Evolutionary conservation across 192 early-diverging fungal genomes (phyloP), one percentile per base, ranked within the genome.

Genomic region (Gryganskiella cystojenkinii): DNA sequence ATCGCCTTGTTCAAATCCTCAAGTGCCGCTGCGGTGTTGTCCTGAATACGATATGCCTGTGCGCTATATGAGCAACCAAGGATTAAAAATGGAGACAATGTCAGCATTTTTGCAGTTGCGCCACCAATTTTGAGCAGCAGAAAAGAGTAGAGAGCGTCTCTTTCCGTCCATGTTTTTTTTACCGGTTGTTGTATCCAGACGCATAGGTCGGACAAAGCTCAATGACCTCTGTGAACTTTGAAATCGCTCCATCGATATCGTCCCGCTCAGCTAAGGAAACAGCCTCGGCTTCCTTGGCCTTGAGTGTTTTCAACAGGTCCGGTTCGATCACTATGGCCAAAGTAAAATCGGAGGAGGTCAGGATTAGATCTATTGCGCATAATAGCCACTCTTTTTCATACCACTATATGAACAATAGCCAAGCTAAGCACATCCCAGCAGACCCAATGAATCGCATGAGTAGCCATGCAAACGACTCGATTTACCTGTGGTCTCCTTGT

Each of bases 111-210:
- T 40, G 5, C 13, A 13, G 37, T 40, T 5, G 37, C 37, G 13
- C n/a, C n/a, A n/a, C n/a, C n/a, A n/a, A n/a, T n/a, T n/a, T n/a
- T n/a, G n/a, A n/a, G n/a, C n/a, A n/a, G n/a, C n/a, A 46, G 28
- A 52, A 58, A 19, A 58, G 22, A 45, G 25, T 6, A 27, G 8
- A 43, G 22, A 56, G 45, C 20, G 54, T 34, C 31, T 54, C 30
- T 5, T 11, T 44, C 15, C 42, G 15, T 15, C 14, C 20, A n/a
- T 22, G 11, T 22, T 6, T 37, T n/a, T 37, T 25, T 49, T 83
- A 83, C 82, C 83, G 65, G 74, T 86, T 86, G 61, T 86, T 86
- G 46, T 86, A 86, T 4, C 46, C 78, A 17, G 84, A 86, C 22
- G 82, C 80, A 67, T 86, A 86, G 65, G 69, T 73, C 19, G 68